phyloP scores from a whole-genome alignment of 352 stramenopile species.

The Globisporangium paroecandrum region DNA sequence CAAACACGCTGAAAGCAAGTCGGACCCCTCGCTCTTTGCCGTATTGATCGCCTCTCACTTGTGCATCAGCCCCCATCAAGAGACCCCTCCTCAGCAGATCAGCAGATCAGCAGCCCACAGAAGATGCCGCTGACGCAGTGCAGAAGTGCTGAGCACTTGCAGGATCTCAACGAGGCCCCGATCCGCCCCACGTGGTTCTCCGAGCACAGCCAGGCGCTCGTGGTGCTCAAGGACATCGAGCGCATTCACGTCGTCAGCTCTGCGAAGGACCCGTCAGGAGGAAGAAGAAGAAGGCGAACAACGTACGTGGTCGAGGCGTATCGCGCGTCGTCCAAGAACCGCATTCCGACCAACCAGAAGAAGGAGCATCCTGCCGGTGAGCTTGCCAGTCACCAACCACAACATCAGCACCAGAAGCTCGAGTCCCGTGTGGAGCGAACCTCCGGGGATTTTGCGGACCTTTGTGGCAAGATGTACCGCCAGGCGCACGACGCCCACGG shows the following conservation, averaged over 20 bases:
- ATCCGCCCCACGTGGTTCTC: slow-evolving; percentile 1
- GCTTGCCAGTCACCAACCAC: background rate
- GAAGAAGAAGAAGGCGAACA: background rate
- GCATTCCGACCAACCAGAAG: slow-evolving; percentile 1
- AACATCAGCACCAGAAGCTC: background rate
- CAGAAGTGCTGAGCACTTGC: background rate
- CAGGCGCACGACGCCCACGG: background rate
- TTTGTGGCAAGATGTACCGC: background rate
- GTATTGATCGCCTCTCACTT: too few species aligned
- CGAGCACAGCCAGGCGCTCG: slow-evolving; percentile 2
- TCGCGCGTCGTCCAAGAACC: slow-evolving; percentile 1
- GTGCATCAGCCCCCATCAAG: too few species aligned
- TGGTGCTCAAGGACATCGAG: slow-evolving; percentile 4
- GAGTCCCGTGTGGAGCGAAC: background rate
- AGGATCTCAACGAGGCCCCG: background rate
- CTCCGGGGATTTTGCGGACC: background rate
- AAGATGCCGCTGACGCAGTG: background rate
- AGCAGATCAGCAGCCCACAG: too few species aligned
- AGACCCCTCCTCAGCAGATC: too few species aligned
- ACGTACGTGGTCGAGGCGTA: background rate
- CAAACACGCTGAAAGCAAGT: too few species aligned
- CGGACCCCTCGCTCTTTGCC: too few species aligned
- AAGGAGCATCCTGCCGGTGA: background rate
- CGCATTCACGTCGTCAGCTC: background rate
- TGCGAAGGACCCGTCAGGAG: background rate